Evolutionary conservation across 306 rosid genomes (phyloP).

Genomic region (Parietaria judaica): DNA sequence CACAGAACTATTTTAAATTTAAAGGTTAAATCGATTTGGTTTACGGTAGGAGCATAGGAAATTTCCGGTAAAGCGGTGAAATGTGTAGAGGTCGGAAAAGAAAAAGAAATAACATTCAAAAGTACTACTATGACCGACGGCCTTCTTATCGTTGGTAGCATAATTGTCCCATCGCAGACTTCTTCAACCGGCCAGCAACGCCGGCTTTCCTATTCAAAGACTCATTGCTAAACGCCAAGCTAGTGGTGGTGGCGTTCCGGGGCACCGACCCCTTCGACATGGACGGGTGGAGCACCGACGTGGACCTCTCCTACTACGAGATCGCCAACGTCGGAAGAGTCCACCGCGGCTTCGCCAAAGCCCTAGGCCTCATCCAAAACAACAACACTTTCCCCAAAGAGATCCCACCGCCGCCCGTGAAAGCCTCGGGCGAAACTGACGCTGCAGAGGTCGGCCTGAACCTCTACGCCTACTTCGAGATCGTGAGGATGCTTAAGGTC

Average conservation of each 20-base stretch:
- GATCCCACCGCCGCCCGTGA: background rate
- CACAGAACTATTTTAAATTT: no score
- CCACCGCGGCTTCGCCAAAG: constrained; percentile 10
- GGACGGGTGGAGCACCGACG: constrained; percentile 9
- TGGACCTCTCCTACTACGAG: constrained; percentile 7
- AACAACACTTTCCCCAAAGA: constrained; percentile 1
- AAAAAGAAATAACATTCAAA: no score
- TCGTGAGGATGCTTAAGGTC: background rate
- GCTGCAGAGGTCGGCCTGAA: background rate
- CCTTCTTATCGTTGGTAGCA: no score
- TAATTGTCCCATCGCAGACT: background rate
- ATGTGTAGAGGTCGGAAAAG: no score
- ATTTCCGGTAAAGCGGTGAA: no score
- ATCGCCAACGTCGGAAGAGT: constrained; percentile 7
- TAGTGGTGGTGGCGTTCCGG: constrained; percentile 2
- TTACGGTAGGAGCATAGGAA: no score
- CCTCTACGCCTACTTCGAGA: constrained; percentile 7
- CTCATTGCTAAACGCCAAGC: background rate
- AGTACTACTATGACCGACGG: no score
- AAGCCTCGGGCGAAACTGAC: background rate
- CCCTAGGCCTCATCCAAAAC: constrained; percentile 1
- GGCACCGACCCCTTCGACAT: constrained; percentile 1
- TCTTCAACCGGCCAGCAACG: background rate
- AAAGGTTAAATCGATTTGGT: no score
- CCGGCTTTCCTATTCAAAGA: constrained; percentile 7